These are phyloP conservation scores for Maudiozyma turicensis DNA, from an alignment of 805 yeast genomes.

Conservation along the genomic window DNA sequence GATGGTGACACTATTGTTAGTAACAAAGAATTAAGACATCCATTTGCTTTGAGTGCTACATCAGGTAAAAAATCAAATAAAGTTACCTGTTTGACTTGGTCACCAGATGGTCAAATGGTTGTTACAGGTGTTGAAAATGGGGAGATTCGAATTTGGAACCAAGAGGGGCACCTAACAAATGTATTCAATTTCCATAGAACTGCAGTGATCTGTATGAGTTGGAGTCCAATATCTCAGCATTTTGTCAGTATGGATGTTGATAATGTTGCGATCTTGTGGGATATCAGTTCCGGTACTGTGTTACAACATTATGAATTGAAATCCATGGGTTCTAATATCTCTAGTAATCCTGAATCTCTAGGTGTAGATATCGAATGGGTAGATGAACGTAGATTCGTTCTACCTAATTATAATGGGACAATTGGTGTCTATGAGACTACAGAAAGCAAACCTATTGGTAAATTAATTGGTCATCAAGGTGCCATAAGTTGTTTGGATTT, in stretches of 20 bases:
- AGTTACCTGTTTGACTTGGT: conserved; percentile 44
- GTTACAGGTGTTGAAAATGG: conserved; percentile 63
- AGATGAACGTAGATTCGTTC: conserved; percentile 54
- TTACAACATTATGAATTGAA: conserved; percentile 31
- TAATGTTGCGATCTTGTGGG: conserved; percentile 55
- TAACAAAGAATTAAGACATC: conserved; percentile 27
- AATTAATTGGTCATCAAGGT: conserved; percentile 55
- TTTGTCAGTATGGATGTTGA: conserved; percentile 52
- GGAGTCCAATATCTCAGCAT: conserved; percentile 50
- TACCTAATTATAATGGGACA: conserved; percentile 50
- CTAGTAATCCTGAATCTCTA: conserved; percentile 12
- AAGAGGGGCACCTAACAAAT: conserved; percentile 55
- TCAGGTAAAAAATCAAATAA: conserved; percentile 17
- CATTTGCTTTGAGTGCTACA: conserved; percentile 21
- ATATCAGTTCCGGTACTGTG: conserved; percentile 43
- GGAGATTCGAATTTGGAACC: conserved; percentile 69
- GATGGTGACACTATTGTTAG: conserved; percentile 7
- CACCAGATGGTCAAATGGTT: conserved; percentile 51
- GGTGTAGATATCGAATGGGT: conserved; percentile 69
- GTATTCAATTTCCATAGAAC: conserved; percentile 43
- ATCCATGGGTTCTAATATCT: conserved; percentile 6
- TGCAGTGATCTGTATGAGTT: conserved; percentile 46
- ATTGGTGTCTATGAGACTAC: conserved; percentile 47
- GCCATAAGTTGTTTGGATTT: conserved; percentile 48
- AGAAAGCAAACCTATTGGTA: conserved; percentile 39